These are phyloP conservation scores for Globisporangium ultimum DNA, from an alignment of 352 stramenopile genomes.

Conservation along the genomic window DNA sequence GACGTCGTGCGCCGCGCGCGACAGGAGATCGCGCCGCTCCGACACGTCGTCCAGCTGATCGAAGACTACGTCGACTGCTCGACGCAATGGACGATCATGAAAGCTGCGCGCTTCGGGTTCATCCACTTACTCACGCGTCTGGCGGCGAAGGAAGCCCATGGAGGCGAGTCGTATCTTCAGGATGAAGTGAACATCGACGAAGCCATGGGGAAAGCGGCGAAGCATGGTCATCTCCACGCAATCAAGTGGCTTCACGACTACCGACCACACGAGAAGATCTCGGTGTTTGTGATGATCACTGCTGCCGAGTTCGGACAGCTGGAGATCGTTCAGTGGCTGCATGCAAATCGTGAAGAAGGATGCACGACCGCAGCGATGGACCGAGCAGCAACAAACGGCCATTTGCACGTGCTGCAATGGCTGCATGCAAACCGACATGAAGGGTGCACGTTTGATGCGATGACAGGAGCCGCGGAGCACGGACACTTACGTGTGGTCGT, in stretches of 20 bases:
- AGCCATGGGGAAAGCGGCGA: slow-evolving; percentile 34
- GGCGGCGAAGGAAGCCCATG: slow-evolving; percentile 16
- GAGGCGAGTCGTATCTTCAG: slow-evolving; percentile 4
- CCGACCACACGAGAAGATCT: slow-evolving; percentile 25
- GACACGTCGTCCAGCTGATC: slow-evolving; percentile 38
- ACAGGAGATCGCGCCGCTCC: slow-evolving; percentile 20
- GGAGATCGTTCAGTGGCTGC: slow-evolving; percentile 31
- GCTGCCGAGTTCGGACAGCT: slow-evolving; percentile 31
- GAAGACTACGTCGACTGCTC: slow-evolving; percentile 33
- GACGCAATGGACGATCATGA: slow-evolving; percentile 32
- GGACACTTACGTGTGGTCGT: slow-evolving; percentile 33
- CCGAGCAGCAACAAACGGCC: slow-evolving; percentile 32
- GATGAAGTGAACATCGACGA: slow-evolving; percentile 32
- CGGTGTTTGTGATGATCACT: slow-evolving; percentile 38
- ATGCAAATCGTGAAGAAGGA: slow-evolving; percentile 19
- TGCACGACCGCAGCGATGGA: slow-evolving; percentile 37
- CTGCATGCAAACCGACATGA: slow-evolving; percentile 30
- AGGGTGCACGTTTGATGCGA: slow-evolving; percentile 34
- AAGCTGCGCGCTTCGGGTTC: slow-evolving; percentile 28
- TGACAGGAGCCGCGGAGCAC: slow-evolving; percentile 33
- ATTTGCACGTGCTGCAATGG: slow-evolving; percentile 36
- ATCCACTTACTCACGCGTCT: slow-evolving; percentile 40
- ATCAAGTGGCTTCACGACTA: slow-evolving; percentile 31
- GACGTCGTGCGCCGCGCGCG: slow-evolving; percentile 19
- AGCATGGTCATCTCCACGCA: slow-evolving; percentile 23